Conservation (phyloP, 202 grass and related monocot species). For the Panicum virgatum region DNA sequence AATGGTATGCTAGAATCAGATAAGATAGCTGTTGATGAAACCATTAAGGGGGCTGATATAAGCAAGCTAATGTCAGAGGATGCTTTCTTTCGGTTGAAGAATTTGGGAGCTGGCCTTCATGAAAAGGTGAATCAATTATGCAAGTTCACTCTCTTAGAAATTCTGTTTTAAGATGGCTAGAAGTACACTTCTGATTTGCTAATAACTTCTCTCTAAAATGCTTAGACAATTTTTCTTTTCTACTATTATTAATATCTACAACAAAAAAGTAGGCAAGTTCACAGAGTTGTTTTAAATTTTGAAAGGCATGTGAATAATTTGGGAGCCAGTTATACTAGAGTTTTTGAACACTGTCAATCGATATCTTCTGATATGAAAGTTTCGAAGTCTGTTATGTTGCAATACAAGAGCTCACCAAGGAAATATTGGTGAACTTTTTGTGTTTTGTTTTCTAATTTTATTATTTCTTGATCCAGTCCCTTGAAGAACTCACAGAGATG, state of each 20-base stretch:
- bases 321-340: neutral
- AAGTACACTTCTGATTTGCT: neutral
- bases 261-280: constrained; percentile 9
- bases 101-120: constrained; percentile 72
- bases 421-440: constrained; percentile 27
- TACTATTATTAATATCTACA: neutral
- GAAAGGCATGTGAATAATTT: neutral
- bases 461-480: constrained; percentile 62
- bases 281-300: constrained; percentile 3
- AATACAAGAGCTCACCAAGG: neutral
- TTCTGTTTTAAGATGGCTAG: neutral
- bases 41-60: constrained; percentile 47
- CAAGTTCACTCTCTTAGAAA: neutral
- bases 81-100: constrained; percentile 64
- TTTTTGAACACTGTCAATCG: constrained; percentile 15
- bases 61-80: constrained; percentile 69
- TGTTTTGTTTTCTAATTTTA: constrained; percentile 31
- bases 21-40: constrained; percentile 36
- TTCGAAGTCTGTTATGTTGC: constrained; percentile 10
- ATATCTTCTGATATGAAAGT: constrained; percentile 10
- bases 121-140: constrained; percentile 61
- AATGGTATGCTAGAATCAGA: constrained; percentile 44
- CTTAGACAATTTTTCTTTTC: neutral
- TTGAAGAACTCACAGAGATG: constrained; percentile 87
- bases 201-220: constrained; percentile 7